Conservation (phyloP, 176 grass and related monocot species). For the Microstegium vimineum region DNA sequence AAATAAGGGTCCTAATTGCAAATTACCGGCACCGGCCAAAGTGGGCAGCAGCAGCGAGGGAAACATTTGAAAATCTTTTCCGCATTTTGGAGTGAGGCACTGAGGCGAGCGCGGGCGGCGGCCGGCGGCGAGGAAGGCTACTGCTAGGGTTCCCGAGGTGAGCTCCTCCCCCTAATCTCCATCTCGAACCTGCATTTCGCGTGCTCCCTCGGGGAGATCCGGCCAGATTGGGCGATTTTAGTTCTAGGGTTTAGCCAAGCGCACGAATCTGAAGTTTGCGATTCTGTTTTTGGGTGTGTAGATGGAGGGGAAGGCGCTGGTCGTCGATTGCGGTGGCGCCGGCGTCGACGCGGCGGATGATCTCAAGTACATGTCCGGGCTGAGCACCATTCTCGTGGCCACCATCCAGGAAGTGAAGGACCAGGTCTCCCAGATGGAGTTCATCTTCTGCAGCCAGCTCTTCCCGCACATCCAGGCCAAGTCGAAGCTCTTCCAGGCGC, state of each 20-base stretch:
- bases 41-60: constrained; percentile 8
- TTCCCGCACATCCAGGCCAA: constrained; percentile 79
- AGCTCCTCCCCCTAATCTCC: not conserved
- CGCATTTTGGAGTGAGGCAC: not conserved
- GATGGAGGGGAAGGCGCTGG: constrained; percentile 25
- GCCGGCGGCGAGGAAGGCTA: not conserved
- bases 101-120: not conserved
- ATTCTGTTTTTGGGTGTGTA: not conserved
- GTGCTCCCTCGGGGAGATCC: not conserved
- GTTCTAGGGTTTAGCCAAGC: constrained; percentile 29
- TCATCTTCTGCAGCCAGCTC: constrained; percentile 84
- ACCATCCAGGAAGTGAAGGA: constrained; percentile 95
- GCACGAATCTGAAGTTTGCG: not conserved
- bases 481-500: constrained; percentile 35
- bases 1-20: not conserved
- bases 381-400: constrained; percentile 90
- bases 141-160: constrained; percentile 6
- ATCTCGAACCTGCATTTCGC: not conserved
- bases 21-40: not conserved
- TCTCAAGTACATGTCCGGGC: constrained; percentile 59
- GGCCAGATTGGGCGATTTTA: not conserved
- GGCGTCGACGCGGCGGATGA: constrained; percentile 27
- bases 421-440: constrained; percentile 79
- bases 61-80: constrained; percentile 21
- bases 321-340: not conserved